Base-by-base conservation (phyloP, 345 rosid species). In the Bruguiera sexangula region DNA sequence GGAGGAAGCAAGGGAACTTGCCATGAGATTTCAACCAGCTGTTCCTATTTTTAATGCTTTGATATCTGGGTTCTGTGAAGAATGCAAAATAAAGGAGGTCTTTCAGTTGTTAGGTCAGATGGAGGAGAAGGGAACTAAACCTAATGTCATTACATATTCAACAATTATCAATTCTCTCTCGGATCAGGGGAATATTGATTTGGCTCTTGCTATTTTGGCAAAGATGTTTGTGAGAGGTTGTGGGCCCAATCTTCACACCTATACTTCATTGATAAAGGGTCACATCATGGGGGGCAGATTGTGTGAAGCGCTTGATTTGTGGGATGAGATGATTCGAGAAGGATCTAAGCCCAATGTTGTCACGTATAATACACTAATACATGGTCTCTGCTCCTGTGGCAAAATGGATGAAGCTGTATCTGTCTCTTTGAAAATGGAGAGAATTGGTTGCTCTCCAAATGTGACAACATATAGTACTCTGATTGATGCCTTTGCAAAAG, bases 241-340 rank as follows among this genome's bases (percentile, higher is more conserved):
- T 85, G 62, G 62, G 62, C 96, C 96, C 9, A 93, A 89, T 80
- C 54, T 79, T 18, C 82, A 79, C 73, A 88, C 92, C 24, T 82
- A 87, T 79, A 78, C 94, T 67, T 84, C 96, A 30, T 83, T 91
- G 60, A 70, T 91, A 36, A 91, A 91, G 79, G 97, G 97, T 60
- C 83, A 82, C 81, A 83, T 89, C 62, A 20, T 75, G 59, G 74
- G 68, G 46, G 88, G 88, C 55, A 91, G 82, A 64, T 20, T 82
- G 10, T 69, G 30, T 55, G 92, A 87, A 76, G 91, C 89, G 50
- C 70, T 85, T 63, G 84, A 85, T 58, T 36, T 87, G 19, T 93
- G 97, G 98, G 67, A 73, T 65, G 69, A 43, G 54, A 87, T 89
- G 86, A 66, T 76, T 62, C 67, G 63, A 74, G 96, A 81, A 27